A percentile compares a stretch with the other conserved stretches of the same genome.
phyloP scores from a whole-genome alignment of 2,329 filamentous ascomycete species.

The Thelonectria rubi region DNA sequence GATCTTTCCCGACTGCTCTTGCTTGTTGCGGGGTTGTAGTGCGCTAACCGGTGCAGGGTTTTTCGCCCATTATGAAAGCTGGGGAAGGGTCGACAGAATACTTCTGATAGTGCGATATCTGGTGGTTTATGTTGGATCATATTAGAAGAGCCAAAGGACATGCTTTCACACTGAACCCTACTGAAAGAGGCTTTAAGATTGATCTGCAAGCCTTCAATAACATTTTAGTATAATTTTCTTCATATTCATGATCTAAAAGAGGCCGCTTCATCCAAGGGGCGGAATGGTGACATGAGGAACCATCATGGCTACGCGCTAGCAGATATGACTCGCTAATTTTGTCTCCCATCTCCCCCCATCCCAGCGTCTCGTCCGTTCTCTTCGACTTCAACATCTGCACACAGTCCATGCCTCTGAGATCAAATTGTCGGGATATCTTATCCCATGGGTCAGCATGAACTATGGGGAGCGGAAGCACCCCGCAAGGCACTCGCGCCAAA shows the following conservation, averaged over 20 bases:
- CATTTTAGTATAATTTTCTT: no score
- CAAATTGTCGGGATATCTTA: not conserved
- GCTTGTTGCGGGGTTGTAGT: not conserved
- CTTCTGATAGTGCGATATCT: not conserved
- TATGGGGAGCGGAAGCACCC: conserved; percentile 20
- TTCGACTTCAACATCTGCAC: not conserved
- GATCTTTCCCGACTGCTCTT: conserved; percentile 17
- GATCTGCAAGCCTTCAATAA: no score
- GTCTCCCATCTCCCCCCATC: not conserved
- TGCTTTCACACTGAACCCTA: no score
- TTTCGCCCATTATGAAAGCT: not conserved
- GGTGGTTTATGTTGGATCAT: not conserved
- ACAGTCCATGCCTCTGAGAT: not conserved
- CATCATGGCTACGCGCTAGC: not conserved
- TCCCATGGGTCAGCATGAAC: conserved; percentile 14
- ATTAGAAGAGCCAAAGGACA: not conserved
- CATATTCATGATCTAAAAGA: no score
- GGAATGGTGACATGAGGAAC: no score
- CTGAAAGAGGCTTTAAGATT: no score
- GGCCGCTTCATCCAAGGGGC: no score
- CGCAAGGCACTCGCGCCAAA: conserved; percentile 13
- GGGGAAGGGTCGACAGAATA: not conserved
- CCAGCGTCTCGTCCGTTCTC: not conserved
- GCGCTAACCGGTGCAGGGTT: not conserved
- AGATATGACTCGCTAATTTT: not conserved